Evolutionary conservation across 1,284 basidiomycete species (phyloP).

Genomic region (Coniophora puteana): DNA sequence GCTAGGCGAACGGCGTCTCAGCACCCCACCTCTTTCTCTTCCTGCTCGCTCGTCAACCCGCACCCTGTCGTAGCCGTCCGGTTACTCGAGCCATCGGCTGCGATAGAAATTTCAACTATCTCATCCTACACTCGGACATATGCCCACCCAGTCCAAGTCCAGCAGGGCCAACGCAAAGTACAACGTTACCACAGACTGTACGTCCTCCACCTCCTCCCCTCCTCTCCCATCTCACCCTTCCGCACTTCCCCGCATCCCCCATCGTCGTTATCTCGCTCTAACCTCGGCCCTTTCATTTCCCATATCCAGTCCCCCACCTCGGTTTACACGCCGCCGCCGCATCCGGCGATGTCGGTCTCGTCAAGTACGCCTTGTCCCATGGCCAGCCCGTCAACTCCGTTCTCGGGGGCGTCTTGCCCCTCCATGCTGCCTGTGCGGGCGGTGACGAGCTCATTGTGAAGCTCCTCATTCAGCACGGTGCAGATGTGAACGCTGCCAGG

Average conservation of each 20-base stretch:
- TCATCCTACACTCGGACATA: too few relatives aligned
- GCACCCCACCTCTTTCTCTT: too few relatives aligned
- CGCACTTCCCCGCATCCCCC: too few relatives aligned
- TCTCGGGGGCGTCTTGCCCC: slow-evolving; percentile 85
- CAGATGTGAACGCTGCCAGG: slow-evolving; percentile 91
- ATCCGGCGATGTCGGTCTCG: slow-evolving; percentile 84
- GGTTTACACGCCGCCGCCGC: slow-evolving; percentile 88
- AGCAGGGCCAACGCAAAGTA: slow-evolving; percentile 60
- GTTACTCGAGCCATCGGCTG: too few relatives aligned
- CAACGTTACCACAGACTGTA: slow-evolving; percentile 78
- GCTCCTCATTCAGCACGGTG: slow-evolving; percentile 84
- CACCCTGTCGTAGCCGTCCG: too few relatives aligned
- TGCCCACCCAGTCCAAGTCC: slow-evolving; percentile 18
- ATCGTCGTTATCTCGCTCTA: slow-evolving; percentile 9
- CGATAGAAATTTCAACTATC: too few relatives aligned
- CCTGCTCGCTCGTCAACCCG: too few relatives aligned
- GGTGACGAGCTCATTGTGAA: slow-evolving; percentile 83
- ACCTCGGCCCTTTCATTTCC: too few relatives aligned
- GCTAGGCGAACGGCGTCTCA: too few relatives aligned
- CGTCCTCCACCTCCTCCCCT: slow-evolving; percentile 20
- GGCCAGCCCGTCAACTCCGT: slow-evolving; percentile 94
- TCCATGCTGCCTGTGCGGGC: slow-evolving; percentile 88
- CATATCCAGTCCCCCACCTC: slow-evolving; percentile 69
- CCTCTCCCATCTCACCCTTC: neutral
- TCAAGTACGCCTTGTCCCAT: slow-evolving; percentile 84